Percentiles rank a stretch among this genome's conserved stretches.
phyloP scores from a whole-genome alignment of 108 stramenopile species.

The Skeletonema costatum region DNA sequence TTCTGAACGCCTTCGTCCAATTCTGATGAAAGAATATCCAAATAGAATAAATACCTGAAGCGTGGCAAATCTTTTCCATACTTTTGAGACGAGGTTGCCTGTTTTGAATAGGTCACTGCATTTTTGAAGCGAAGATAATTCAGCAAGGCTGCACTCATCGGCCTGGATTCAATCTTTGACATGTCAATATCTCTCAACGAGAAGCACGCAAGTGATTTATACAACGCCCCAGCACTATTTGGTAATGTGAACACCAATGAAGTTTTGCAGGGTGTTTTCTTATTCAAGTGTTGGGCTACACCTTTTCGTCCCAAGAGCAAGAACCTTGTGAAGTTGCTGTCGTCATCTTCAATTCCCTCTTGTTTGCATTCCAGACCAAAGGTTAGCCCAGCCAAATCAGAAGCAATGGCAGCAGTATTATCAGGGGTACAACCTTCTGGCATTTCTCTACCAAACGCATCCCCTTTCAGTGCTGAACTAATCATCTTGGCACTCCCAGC shows the following conservation, averaged over 20 bases:
- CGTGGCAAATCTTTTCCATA: constrained; percentile 64
- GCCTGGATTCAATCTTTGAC: constrained; percentile 96
- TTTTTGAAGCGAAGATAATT: constrained; percentile 84
- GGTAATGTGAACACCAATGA: constrained; percentile 94
- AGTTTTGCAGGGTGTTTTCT: constrained; percentile 87
- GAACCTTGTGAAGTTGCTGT: constrained; percentile 97
- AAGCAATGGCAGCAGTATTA: constrained; percentile 94
- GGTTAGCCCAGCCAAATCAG: constrained; percentile 89
- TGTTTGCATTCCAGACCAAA: constrained; percentile 91
- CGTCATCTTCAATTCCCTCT: constrained; percentile 96
- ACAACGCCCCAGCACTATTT: constrained; percentile 92
- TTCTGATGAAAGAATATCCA: constrained; percentile 82
- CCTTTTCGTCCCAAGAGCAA: constrained; percentile 85
- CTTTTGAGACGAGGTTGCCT: neutral
- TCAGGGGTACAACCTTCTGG: constrained; percentile 81
- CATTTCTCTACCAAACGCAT: constrained; percentile 33
- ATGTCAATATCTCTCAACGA: constrained; percentile 94
- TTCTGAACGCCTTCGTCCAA: constrained; percentile 79
- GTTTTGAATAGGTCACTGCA: constrained; percentile 38
- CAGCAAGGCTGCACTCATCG: constrained; percentile 84
- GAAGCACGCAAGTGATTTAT: constrained; percentile 97
- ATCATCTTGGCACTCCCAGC: constrained; percentile 98
- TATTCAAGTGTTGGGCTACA: constrained; percentile 65
- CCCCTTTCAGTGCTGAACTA: constrained; percentile 27
- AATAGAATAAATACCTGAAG: constrained; percentile 91